Conservation (phyloP, 2,329 filamentous ascomycete genomes). For the Colletotrichum chrysophilum region DNA sequence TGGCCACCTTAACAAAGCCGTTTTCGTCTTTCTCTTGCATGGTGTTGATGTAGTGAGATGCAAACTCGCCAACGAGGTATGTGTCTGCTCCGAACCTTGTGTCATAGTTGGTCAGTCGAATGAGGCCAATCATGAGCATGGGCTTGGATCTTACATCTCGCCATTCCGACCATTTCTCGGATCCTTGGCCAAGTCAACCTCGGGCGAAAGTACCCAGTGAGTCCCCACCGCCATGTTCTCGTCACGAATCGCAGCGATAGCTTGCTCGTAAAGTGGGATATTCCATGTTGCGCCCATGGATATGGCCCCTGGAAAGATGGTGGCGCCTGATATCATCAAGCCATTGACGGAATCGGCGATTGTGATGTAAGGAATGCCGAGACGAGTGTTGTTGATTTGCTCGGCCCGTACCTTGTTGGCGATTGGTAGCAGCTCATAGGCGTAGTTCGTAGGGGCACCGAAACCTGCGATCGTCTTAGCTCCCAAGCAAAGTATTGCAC, state of each 20-base stretch:
- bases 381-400: constrained; percentile 22
- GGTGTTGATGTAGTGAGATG: constrained; percentile 33
- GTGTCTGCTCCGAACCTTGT: constrained; percentile 35
- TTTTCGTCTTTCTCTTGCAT: constrained; percentile 38
- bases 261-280: constrained; percentile 31
- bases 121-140: too few species aligned
- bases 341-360: constrained; percentile 34
- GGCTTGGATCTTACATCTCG: constrained; percentile 21
- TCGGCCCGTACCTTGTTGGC: constrained; percentile 28
- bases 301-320: constrained; percentile 34
- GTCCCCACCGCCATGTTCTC: constrained; percentile 35
- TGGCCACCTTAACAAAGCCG: constrained; percentile 37
- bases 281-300: constrained; percentile 35
- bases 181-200: constrained; percentile 36
- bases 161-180: constrained; percentile 30
- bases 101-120: not conserved
- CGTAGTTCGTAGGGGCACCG: constrained; percentile 32
- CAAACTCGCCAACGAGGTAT: constrained; percentile 35
- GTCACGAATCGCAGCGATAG: constrained; percentile 31
- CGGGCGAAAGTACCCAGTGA: constrained; percentile 37
- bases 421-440: constrained; percentile 29
- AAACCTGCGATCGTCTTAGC: constrained; percentile 24
- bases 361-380: constrained; percentile 29
- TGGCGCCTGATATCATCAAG: constrained; percentile 32
- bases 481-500: not conserved